Evolutionary conservation across 169 alveolate genomes (phyloP).

Genomic region (Theileria parva): DNA sequence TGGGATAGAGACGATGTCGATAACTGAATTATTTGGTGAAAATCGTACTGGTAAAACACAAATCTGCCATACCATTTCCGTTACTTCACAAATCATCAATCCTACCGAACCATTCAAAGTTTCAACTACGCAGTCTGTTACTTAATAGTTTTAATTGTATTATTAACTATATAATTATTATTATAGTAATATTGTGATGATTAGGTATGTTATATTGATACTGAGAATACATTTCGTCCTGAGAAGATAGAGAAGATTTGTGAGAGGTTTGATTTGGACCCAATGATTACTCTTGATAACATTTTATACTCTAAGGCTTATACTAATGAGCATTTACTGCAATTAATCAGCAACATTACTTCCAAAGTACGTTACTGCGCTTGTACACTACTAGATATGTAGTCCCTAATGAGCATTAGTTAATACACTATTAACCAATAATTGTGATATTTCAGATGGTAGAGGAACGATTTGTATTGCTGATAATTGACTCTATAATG

Average conservation of each 20-base stretch:
- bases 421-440: background rate
- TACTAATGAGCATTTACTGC: conserved; percentile 75
- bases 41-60: conserved; percentile 95
- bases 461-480: conserved; percentile 90
- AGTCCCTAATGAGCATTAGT: too few relatives aligned
- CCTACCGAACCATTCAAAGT: conserved; percentile 90
- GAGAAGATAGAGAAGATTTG: conserved; percentile 91
- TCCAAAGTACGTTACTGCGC: conserved; percentile 44
- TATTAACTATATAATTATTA: background rate
- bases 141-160: too few relatives aligned
- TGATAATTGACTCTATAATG: conserved; percentile 92
- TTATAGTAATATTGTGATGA: background rate
- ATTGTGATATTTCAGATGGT: conserved; percentile 37
- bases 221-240: conserved; percentile 99
- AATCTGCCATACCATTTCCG: conserved; percentile 91
- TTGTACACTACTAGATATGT: too few relatives aligned
- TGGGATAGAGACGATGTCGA: conserved; percentile 91
- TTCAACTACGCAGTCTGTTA: background rate
- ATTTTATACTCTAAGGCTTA: conserved; percentile 95
- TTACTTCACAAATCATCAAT: conserved; percentile 90
- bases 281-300: conserved; percentile 91
- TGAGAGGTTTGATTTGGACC: conserved; percentile 80
- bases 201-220: conserved; percentile 95
- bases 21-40: conserved; percentile 97
- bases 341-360: conserved; percentile 46